Evolutionary conservation across 2,329 filamentous ascomycete species (phyloP).

Genomic region (Purpureocillium lavendulum): DNA sequence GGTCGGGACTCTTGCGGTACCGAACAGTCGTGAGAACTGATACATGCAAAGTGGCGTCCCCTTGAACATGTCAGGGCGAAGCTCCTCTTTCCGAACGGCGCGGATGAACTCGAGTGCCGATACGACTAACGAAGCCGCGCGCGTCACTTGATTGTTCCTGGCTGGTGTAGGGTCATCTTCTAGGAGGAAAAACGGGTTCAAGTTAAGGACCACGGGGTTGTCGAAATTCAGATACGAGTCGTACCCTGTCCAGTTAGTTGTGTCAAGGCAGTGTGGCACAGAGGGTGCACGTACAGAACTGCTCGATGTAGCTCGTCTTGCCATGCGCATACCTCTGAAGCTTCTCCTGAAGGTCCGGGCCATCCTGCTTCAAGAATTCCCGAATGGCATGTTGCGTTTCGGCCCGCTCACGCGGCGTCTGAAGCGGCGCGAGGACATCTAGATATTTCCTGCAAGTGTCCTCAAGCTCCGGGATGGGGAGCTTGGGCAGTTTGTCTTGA

Average conservation of each 20-base stretch:
- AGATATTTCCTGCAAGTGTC: constrained; percentile 72
- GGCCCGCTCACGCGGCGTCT: constrained; percentile 70
- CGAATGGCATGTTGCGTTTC: constrained; percentile 74
- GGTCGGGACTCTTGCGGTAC: constrained; percentile 88
- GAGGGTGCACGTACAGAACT: constrained; percentile 69
- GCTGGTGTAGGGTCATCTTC: constrained; percentile 97
- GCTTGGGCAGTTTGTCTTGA: constrained; percentile 81
- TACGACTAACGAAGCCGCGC: constrained; percentile 83
- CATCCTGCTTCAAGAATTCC: constrained; percentile 76
- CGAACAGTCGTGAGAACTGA: constrained; percentile 91
- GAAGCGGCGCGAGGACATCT: constrained; percentile 69
- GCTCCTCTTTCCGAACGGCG: constrained; percentile 84
- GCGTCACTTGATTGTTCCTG: constrained; percentile 91
- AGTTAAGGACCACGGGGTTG: constrained; percentile 91
- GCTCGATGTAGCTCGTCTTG: constrained; percentile 94
- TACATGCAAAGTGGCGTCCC: constrained; percentile 93
- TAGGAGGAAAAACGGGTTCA: constrained; percentile 95
- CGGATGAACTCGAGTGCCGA: constrained; percentile 89
- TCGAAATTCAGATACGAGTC: constrained; percentile 98
- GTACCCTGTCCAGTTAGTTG: constrained; percentile 59
- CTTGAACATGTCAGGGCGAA: constrained; percentile 79
- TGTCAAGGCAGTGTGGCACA: neutral
- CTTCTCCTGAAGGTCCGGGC: constrained; percentile 77
- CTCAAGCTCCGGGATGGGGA: constrained; percentile 87
- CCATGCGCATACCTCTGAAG: constrained; percentile 83